These are phyloP conservation scores for Ceratocystis cubensis DNA, from an alignment of 2,329 filamentous ascomycete genomes.

Conservation along the genomic window DNA sequence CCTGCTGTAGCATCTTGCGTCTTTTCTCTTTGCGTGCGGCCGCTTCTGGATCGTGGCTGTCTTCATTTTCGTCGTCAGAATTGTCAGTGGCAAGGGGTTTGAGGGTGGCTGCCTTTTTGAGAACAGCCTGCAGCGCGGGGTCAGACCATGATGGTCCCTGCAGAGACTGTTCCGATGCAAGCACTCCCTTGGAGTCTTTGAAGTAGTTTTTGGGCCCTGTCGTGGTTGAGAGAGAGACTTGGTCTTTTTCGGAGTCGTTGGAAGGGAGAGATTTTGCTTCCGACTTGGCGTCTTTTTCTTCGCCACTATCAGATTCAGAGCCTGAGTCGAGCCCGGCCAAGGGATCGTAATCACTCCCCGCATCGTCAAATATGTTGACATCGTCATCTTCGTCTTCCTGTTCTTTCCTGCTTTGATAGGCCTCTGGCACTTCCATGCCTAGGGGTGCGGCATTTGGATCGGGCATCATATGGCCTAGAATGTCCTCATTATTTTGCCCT, in stretches of 20 bases:
- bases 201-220: constrained; percentile 47
- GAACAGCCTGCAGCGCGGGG: constrained; percentile 65
- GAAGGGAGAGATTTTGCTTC: constrained; percentile 2
- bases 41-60: constrained; percentile 30
- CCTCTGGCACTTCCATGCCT: constrained; percentile 54
- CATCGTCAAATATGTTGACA: constrained; percentile 53
- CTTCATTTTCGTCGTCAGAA: constrained; percentile 28
- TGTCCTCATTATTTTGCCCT: constrained; percentile 28
- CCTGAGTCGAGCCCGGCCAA: constrained; percentile 43
- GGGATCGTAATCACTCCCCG: constrained; percentile 55
- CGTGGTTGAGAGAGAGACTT: constrained; percentile 32
- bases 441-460: constrained; percentile 45
- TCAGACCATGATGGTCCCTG: constrained; percentile 52
- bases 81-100: constrained; percentile 34
- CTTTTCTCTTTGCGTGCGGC: constrained; percentile 53
- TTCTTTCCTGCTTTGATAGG: constrained; percentile 38
- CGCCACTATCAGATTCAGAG: constrained; percentile 33
- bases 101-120: constrained; percentile 69
- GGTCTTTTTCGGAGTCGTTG: not conserved
- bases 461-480: constrained; percentile 33
- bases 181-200: constrained; percentile 42
- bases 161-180: constrained; percentile 41
- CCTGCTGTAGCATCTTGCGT: constrained; percentile 59
- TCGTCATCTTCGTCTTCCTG: constrained; percentile 42
- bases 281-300: constrained; percentile 26